Percentiles rank a stretch among this genome's conserved stretches.
These are phyloP conservation scores for Debaryomycetaceae sp. DNA, from an alignment of 1,139 yeast genomes.

Conservation along the genomic window DNA sequence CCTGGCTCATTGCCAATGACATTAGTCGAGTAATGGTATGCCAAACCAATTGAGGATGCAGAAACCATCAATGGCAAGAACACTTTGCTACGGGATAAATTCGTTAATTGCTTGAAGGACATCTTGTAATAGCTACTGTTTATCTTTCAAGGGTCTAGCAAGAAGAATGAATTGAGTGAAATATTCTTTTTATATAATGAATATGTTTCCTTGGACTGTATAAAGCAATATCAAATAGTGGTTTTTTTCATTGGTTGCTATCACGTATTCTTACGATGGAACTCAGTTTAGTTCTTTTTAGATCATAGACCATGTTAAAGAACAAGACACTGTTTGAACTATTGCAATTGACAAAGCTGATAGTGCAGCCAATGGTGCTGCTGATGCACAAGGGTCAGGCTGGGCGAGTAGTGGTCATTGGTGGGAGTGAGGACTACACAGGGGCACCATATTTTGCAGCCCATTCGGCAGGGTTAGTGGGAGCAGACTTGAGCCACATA, in stretches of 20 bases:
- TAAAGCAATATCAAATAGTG: background rate
- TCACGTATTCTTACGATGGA: background rate
- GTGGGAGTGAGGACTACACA: conserved; percentile 93
- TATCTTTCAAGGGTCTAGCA: too few relatives aligned
- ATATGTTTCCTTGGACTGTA: background rate
- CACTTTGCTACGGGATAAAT: conserved; percentile 22
- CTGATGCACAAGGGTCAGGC: conserved; percentile 88
- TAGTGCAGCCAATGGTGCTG: conserved; percentile 76
- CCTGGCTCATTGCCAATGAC: conserved; percentile 45
- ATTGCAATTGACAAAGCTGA: conserved; percentile 42
- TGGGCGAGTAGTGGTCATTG: conserved; percentile 82
- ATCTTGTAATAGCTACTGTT: conserved; percentile 1
- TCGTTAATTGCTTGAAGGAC: conserved; percentile 18
- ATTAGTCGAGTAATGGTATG: conserved; percentile 36
- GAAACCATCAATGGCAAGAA: conserved; percentile 40
- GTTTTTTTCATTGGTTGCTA: conserved; percentile 2
- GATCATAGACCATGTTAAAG: conserved; percentile 17
- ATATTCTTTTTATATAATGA: conserved; percentile 1
- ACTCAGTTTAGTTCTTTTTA: background rate
- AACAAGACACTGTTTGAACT: conserved; percentile 44
- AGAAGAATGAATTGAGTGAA: background rate
- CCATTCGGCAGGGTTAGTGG: conserved; percentile 77
- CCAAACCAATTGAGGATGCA: conserved; percentile 53
- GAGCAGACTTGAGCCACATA: conserved; percentile 86
- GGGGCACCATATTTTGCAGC: conserved; percentile 96